Evolutionary conservation across 169 alveolate genomes (phyloP), one percentile per base, ranked within the genome.

Genomic region (Amoebophrya sp.): DNA sequence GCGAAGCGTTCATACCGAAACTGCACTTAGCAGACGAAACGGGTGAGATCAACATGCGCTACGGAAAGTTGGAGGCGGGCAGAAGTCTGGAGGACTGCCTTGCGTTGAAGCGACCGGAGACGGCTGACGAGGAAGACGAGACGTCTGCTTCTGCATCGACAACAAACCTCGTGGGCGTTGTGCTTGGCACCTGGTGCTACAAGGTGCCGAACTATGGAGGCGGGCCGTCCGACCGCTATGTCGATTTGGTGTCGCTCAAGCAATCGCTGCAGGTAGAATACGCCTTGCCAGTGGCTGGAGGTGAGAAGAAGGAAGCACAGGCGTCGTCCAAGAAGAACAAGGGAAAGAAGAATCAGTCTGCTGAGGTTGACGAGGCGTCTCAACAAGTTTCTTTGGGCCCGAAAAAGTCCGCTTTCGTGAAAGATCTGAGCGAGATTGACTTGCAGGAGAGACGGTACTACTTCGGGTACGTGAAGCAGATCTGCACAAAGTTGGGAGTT

Each of bases 131-230:
- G n/a, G n/a, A n/a, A n/a, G n/a, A n/a, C n/a, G n/a, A 36, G 3
- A 65, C 12, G 38, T 1, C 36, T 6, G 18, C 29, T 47, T 6
- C 65, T 12, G 65, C 65, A 18, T 6, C 6, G 18, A 18, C 6
- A 12, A 47, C 65, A 18, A 47, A 47, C 65, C 33, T 6, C 33
- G 18, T 36, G 83, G 83, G 83, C 2, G n/a, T 65, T 26, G 38
- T 65, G 83, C 83, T 65, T 36, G 83, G 83, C 83, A 36, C n/a
- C 83, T 36, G 83, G 38, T 65, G 83, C 83, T 26, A 65, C 83
- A 1, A 18, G 83, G 83, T 65, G 83, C 2, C 18, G 10, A 26
- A 6, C 36, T 29, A 65, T 36, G 83, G 83, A 10, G 33, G n/a
- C 26, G 38, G 18, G 12, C 2, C 2, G 38, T 65, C 83, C 39